Evolutionary conservation across 2,329 filamentous ascomycete species (phyloP).

Genomic region (Aspergillus ustus): DNA sequence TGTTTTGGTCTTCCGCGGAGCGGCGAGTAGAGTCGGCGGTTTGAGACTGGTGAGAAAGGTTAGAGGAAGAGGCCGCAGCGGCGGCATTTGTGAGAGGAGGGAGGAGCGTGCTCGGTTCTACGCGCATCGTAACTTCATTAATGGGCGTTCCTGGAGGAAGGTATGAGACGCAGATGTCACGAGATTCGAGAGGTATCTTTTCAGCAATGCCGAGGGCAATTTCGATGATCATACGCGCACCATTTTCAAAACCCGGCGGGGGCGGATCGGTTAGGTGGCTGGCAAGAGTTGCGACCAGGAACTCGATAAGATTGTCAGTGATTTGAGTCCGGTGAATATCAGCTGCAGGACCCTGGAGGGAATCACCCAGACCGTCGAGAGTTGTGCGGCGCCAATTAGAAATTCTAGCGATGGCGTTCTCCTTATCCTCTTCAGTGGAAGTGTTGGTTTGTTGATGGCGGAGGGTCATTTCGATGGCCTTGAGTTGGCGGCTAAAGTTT

Average conservation of each 20-base stretch:
- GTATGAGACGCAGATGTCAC: constrained; percentile 87
- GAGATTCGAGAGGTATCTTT: constrained; percentile 86
- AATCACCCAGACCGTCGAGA: constrained; percentile 80
- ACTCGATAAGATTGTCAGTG: constrained; percentile 70
- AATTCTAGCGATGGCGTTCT: constrained; percentile 84
- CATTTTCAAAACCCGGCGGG: constrained; percentile 81
- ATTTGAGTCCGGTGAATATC: constrained; percentile 70
- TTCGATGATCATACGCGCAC: constrained; percentile 90
- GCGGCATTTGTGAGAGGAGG: constrained; percentile 57
- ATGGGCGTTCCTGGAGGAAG: constrained; percentile 76
- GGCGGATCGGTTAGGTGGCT: constrained; percentile 77
- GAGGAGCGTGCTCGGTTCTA: constrained; percentile 65
- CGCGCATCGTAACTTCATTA: constrained; percentile 77
- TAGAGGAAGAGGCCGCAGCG: neutral
- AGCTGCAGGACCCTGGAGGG: constrained; percentile 68
- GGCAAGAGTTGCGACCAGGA: constrained; percentile 71
- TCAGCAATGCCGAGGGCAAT: constrained; percentile 82
- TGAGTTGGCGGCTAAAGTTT: constrained; percentile 75
- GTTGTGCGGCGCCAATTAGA: constrained; percentile 94
- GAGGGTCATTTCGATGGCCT: constrained; percentile 86
- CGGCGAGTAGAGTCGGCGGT: constrained; percentile 3
- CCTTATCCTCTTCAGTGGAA: constrained; percentile 82
- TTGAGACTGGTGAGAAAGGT: constrained; percentile 17
- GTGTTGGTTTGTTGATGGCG: constrained; percentile 74
- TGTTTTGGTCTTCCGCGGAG: constrained; percentile 25